Percentiles rank a stretch among this genome's conserved stretches.
These are phyloP conservation scores for Fonsecaea monophora DNA, from an alignment of 2,329 filamentous ascomycete species.

Conservation along the genomic window DNA sequence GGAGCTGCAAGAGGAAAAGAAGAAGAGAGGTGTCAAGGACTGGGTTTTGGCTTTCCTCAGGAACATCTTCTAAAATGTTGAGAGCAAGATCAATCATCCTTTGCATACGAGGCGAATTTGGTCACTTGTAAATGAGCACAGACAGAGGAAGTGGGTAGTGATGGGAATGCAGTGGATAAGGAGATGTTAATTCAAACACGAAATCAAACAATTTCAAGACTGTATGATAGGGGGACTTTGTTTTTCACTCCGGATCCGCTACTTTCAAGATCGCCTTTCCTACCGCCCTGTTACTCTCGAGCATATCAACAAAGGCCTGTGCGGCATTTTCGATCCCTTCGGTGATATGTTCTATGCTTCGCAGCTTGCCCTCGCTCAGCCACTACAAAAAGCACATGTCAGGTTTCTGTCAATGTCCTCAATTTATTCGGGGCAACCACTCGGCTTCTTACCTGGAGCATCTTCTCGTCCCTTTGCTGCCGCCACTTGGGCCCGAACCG, in stretches of 20 bases:
- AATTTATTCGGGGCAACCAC: neutral
- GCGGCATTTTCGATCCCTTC: constrained; percentile 78
- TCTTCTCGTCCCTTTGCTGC: constrained; percentile 73
- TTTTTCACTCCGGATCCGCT: constrained; percentile 12
- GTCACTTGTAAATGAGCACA: too few species aligned
- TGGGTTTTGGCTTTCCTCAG: constrained; percentile 28
- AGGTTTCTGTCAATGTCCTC: neutral
- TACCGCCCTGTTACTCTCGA: constrained; percentile 76
- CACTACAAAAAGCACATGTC: constrained; percentile 50
- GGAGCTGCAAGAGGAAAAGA: constrained; percentile 43
- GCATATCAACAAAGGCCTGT: constrained; percentile 75
- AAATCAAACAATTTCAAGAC: too few species aligned
- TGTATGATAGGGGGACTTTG: too few species aligned
- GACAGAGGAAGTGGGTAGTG: too few species aligned
- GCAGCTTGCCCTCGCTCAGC: constrained; percentile 77
- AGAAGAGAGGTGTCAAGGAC: constrained; percentile 40
- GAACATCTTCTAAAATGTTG: constrained; percentile 35
- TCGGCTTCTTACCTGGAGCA: constrained; percentile 63
- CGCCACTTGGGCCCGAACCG: constrained; percentile 71
- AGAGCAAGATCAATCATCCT: constrained; percentile 22
- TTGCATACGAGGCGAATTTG: too few species aligned
- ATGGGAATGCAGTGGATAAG: too few species aligned
- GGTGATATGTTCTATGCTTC: constrained; percentile 71
- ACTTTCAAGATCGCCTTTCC: constrained; percentile 83
- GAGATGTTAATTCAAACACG: too few species aligned